Percentiles rank a stretch among this genome's conserved stretches.
phyloP scores from a whole-genome alignment of 176 grass and related monocot genomes.

The Raddia distichophylla region DNA sequence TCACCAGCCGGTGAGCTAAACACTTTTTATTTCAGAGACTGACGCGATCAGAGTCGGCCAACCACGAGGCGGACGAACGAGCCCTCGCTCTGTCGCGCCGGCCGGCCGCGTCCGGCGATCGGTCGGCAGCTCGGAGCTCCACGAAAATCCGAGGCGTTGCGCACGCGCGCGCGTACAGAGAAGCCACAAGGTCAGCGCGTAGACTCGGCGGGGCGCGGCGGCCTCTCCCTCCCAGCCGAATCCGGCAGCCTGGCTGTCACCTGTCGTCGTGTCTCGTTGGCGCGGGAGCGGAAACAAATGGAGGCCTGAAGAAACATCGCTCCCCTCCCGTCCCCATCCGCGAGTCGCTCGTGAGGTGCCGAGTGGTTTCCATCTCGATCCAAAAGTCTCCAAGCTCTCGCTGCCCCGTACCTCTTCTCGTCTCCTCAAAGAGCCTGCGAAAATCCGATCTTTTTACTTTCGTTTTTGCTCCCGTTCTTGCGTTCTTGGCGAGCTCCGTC shows the following conservation, averaged over 20 bases:
- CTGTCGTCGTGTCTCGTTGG: slow-evolving; percentile 31
- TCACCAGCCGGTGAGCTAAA: slow-evolving; percentile 16
- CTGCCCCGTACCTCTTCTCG: neutral
- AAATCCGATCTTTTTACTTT: neutral
- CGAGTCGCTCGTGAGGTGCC: neutral
- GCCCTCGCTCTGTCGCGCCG: neutral
- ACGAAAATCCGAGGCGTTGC: neutral
- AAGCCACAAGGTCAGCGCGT: slow-evolving; percentile 37
- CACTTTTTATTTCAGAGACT: neutral
- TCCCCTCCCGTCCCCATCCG: neutral
- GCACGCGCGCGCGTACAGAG: neutral
- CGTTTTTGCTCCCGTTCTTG: neutral
- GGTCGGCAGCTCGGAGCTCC: neutral
- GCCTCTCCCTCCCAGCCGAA: neutral
- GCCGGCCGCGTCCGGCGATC: slow-evolving; percentile 43
- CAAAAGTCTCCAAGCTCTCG: neutral
- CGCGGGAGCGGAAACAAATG: slow-evolving; percentile 8
- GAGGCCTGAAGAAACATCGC: slow-evolving; percentile 6
- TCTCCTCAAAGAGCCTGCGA: neutral
- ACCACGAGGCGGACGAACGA: neutral
- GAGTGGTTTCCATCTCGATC: neutral
- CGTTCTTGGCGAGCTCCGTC: neutral
- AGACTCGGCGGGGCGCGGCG: slow-evolving; percentile 32
- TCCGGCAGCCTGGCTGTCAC: slow-evolving; percentile 25
- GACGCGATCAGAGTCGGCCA: neutral